Evolutionary conservation across 257 asterid species (phyloP), one percentile per base, ranked within the genome.

Genomic region (Ajuga chamaepitys): DNA sequence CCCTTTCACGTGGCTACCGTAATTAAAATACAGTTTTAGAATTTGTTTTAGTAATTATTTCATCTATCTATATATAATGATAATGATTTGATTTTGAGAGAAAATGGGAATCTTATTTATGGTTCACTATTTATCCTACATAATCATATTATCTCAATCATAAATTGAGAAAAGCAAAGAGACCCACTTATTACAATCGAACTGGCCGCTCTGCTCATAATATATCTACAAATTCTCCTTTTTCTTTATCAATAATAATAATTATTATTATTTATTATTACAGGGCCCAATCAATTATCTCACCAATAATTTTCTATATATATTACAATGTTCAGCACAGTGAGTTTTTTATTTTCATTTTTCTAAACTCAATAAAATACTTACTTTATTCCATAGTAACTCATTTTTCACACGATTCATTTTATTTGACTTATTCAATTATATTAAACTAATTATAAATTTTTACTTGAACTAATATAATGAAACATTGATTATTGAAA

Each of bases 81-180:
- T n/a, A n/a, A n/a, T n/a, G n/a, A n/a, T n/a, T n/a, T n/a, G n/a
- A n/a, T n/a, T 78, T 70, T 70, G 25, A 41, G 47, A 44, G 54
- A 74, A 81, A 73, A 77, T 75, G 82, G 78, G 73, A 63, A 47
- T 77, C 78, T 72, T 30, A 76, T 71, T 79, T 66, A 68, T 68
- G 46, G 75, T 66, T 74, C 72, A 76, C 62, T 50, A 71, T 71
- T 42, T 74, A 64, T 67, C 79, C 77, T 73, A 74, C 81, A 79
- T 59, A 76, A 76, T 76, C 70, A 57, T 71, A 62, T 59, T 66
- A 66, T 70, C 54, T 60, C 73, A 62, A 74, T 74, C 53, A 66
- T 62, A 64, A 57, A 56, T 9, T 32, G 34, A 12, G 50, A 46
- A 45, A 55, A 41, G 66, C 42, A 75, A 58, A 71, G 17, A 40